Evolutionary conservation across 495 filamentous ascomycete species (phyloP).

Genomic region (Talaromyces wortmannii): DNA sequence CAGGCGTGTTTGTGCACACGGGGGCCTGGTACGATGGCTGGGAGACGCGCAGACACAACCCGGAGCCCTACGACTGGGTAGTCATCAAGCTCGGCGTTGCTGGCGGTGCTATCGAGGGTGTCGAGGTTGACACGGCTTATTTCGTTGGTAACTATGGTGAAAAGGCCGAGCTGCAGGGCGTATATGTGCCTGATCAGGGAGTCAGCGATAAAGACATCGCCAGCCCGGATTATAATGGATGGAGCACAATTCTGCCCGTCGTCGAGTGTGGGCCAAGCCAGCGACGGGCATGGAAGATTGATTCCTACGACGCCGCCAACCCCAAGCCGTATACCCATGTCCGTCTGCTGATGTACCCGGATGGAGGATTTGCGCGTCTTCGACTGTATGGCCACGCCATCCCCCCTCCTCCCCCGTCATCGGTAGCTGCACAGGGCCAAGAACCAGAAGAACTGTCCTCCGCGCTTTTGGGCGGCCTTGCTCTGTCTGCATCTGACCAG

Average conservation of each 20-base stretch:
- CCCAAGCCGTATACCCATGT: conserved; percentile 77
- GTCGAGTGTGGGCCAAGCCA: conserved; percentile 70
- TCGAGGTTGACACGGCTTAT: conserved; percentile 83
- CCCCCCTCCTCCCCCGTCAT: conserved; percentile 14
- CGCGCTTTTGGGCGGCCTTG: conserved; percentile 74
- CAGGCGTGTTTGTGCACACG: conserved; percentile 75
- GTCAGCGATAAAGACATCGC: conserved; percentile 54
- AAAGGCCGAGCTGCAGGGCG: conserved; percentile 74
- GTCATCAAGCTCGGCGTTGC: conserved; percentile 74
- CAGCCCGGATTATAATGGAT: conserved; percentile 50
- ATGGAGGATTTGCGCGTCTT: conserved; percentile 88
- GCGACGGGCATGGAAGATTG: conserved; percentile 73
- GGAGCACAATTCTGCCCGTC: conserved; percentile 66
- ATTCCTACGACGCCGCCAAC: conserved; percentile 29
- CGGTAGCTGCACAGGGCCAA: not conserved
- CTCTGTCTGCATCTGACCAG: conserved; percentile 70
- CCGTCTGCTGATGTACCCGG: conserved; percentile 82
- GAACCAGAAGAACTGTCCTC: conserved; percentile 78
- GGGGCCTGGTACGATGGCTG: conserved; percentile 96
- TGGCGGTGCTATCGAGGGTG: conserved; percentile 65
- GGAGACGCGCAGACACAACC: conserved; percentile 88
- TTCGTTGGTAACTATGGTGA: conserved; percentile 88
- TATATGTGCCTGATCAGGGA: conserved; percentile 46
- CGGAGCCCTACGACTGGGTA: conserved; percentile 74
- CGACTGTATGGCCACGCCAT: conserved; percentile 74